Evolutionary conservation across 228 moss, liverwort and hornwort species (phyloP), one percentile per base, ranked within the genome.

Genomic region (Sphagnum magellanicum): DNA sequence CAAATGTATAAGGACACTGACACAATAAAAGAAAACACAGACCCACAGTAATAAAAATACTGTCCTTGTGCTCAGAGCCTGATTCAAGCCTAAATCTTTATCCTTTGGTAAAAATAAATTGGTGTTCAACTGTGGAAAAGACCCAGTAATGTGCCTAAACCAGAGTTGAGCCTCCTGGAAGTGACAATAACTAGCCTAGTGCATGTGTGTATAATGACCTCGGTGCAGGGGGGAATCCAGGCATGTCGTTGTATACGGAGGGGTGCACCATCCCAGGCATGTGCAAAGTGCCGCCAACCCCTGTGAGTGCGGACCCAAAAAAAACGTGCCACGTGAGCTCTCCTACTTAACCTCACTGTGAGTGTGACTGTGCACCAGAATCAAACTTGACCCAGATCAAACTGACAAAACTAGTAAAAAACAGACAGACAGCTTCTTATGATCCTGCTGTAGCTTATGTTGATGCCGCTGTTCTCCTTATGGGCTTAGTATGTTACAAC

Each of bases 221-320:
- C 83, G 74, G 86, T 84, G 84, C 79, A 88, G 89, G 81, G 76
- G 89, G 91, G 72, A 88, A 91, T 70, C 94, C 94, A 88, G 79
- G 79, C 84, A 89, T 88, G 86, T 94, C 89, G 94, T 88, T 94
- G 91, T 83, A 89, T 74, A 88, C 81, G 79, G 89, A 89, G 83
- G 83, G 74, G 76, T 89, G 94, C 88, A 86, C 89, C 86, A 89
- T 89, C 81, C 94, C 91, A 88, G 84, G 84, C 88, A 91, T 88
- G 94, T 91, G 91, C 83, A 91, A 84, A 86, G 94, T 91, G 91
- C 82, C 94, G 89, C 86, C 91, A 84, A 94, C 89, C 88, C 94
- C 94, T 94, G 91, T 91, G 91, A 74, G 89, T 84, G 89, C 82
- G 85, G 76, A 64, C 53, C 65, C 75, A 84, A 88, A 86, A 64